Conservation (phyloP, 73 alveolate species). For the Vitrella brassicaformis region DNA sequence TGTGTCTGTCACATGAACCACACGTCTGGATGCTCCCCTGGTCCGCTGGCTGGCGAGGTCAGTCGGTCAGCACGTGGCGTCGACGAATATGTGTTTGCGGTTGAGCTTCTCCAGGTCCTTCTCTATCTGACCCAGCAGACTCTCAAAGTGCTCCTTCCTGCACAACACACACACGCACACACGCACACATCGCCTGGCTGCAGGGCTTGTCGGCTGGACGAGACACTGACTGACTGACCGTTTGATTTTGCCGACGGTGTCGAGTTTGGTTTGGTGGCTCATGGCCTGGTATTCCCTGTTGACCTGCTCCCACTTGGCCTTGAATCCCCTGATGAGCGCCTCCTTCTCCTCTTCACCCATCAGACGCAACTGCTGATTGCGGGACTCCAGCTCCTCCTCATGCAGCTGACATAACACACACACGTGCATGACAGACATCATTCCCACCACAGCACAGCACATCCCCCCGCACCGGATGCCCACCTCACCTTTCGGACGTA, state of each 20-base stretch:
- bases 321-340: neutral
- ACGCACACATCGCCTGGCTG: no score
- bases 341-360: neutral
- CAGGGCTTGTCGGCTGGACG: no score
- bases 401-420: no score
- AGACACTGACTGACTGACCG: no score
- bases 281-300: neutral
- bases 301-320: neutral
- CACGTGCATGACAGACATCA: no score
- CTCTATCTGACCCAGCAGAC: neutral
- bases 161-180: no score
- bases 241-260: neutral
- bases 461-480: no score
- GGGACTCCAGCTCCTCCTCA: neutral
- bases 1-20: no score
- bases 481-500: neutral
- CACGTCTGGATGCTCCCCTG: neutral
- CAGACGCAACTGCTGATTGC: neutral
- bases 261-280: neutral
- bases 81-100: neutral
- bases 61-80: neutral
- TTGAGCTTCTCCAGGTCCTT: neutral
- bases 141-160: neutral
- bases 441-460: no score
- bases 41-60: neutral